Evolutionary conservation across 371 early-diverging fungal species (phyloP), one percentile per base, ranked within the genome.

Genomic region (Massospora cicadina): DNA sequence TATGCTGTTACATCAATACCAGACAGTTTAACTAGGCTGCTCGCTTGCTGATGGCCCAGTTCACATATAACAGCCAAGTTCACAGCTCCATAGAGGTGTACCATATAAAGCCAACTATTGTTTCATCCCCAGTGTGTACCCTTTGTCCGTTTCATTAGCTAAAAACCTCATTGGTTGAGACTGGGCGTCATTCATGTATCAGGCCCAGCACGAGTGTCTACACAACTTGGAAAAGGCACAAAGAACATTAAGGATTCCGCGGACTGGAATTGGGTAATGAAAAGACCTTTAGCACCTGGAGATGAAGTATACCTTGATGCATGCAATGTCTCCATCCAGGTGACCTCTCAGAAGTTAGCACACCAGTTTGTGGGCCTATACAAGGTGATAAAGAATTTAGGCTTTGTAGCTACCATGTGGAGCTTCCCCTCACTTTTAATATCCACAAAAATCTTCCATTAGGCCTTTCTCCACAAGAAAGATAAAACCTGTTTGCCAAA

Each of bases 1-100:
- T 82, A 0, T 56, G 79, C 0, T 30, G 27, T n/a, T 81, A 66
- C 56, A 30, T 70, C 12, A 67, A 67, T 54, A 72, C 77, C 10
- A 64, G 72, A 30, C 77, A 81, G 67, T 65, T 71, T 56, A 63
- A 79, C 55, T 82, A 80, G 82, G 68, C 60, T 2, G 27, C 68
- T 1, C 67, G 66, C 0, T 65, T 85, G 3, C 73, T 77, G 1
- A 55, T 75, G 0, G 73, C 75, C 0, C 76, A 81, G 60, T 82
- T 83, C 60, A 71, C 75, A 10, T 77, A 72, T 64, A 81, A 85
- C 67, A 76, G 76, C 55, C 23, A 72, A 0, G 54, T 54, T 10
- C 70, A 79, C 13, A 28, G 65, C 0, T 64, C 71, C 5, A 81
- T 71, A 2, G 63, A 60, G 2, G 21, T 29, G 10, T 61, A 71